phyloP scores from a whole-genome alignment of 352 stramenopile species.

The Phytophthora podocarpi region DNA sequence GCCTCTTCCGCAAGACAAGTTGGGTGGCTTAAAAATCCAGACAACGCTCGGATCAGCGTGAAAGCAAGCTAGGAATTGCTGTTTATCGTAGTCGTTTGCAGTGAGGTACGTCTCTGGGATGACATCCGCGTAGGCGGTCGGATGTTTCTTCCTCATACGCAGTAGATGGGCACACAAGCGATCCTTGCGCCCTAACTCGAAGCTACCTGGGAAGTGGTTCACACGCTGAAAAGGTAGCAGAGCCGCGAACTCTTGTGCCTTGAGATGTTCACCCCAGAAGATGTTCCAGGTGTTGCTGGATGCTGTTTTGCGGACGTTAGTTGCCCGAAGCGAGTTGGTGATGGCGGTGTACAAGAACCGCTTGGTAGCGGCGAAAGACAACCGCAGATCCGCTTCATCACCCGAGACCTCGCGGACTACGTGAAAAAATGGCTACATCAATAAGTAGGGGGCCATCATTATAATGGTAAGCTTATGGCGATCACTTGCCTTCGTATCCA shows the following conservation, averaged over 20 bases:
- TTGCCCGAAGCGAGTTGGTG: constrained; percentile 53
- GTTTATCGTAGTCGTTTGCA: constrained; percentile 65
- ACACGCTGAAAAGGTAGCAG: constrained; percentile 63
- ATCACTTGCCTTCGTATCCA: constrained; percentile 61
- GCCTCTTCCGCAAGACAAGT: constrained; percentile 74
- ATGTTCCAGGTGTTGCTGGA: constrained; percentile 58
- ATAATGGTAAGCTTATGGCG: too few relatives aligned
- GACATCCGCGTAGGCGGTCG: constrained; percentile 46
- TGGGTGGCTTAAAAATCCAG: constrained; percentile 86
- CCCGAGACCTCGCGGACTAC: constrained; percentile 42
- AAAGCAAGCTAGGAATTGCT: constrained; percentile 65
- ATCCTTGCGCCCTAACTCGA: constrained; percentile 82
- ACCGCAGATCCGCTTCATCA: constrained; percentile 29
- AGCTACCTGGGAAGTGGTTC: constrained; percentile 82
- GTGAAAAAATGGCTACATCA: too few relatives aligned
- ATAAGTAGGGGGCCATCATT: too few relatives aligned
- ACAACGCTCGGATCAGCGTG: constrained; percentile 46
- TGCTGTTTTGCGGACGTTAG: constrained; percentile 42
- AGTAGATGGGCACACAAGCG: constrained; percentile 63
- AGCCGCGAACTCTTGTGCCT: constrained; percentile 40
- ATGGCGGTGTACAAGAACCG: constrained; percentile 85
- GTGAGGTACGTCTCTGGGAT: constrained; percentile 83
- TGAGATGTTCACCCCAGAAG: constrained; percentile 78
- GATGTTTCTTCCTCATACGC: constrained; percentile 68
- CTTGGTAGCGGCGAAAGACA: constrained; percentile 67